phyloP scores from a whole-genome alignment of 192 early-diverging fungal genomes.

The Backusella tuberculispora region DNA sequence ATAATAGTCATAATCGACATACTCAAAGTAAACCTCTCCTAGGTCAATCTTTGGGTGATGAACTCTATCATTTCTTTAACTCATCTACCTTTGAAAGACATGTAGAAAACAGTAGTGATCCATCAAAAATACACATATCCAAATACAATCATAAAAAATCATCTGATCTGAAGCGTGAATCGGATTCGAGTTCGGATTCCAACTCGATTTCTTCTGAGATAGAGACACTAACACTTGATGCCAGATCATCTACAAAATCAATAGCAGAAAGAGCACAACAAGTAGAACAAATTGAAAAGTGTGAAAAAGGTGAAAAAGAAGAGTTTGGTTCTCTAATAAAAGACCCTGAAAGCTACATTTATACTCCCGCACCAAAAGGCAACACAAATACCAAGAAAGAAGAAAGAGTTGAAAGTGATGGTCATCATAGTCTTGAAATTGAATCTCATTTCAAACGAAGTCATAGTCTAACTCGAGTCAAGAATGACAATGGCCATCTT shows the following conservation, averaged over 20 bases:
- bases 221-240: neutral
- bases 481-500: too few relatives aligned
- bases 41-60: conserved; percentile 8
- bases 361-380: neutral
- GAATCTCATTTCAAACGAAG: too few relatives aligned
- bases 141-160: neutral
- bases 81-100: neutral
- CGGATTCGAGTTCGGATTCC: neutral
- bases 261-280: neutral
- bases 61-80: neutral
- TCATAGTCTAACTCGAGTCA: too few relatives aligned
- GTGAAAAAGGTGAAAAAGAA: neutral
- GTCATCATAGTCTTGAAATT: too few relatives aligned
- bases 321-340: conserved; percentile 7
- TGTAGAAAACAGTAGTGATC: neutral
- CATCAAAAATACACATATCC: neutral
- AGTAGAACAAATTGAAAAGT: too few relatives aligned
- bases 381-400: neutral
- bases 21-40: neutral
- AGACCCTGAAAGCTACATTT: conserved; percentile 1
- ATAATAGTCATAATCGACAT: neutral
- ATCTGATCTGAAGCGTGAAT: neutral
- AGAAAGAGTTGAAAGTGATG: neutral
- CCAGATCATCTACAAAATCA: too few relatives aligned
- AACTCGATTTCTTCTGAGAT: neutral